These are phyloP conservation scores for Neurospora terricola DNA, from an alignment of 495 filamentous ascomycete species.

Conservation along the genomic window DNA sequence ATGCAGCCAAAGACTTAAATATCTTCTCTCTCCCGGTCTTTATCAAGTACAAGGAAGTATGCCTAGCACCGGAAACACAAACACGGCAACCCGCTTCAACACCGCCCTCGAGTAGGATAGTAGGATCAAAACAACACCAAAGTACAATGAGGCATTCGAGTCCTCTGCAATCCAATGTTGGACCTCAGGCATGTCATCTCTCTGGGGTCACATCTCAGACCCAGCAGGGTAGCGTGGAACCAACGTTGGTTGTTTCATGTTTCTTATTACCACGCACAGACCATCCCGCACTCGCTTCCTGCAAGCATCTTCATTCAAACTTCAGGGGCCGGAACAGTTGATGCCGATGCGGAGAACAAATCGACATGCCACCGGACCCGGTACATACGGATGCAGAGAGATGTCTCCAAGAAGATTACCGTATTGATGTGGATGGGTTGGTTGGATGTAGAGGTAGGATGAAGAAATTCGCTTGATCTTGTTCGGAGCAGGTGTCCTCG, in stretches of 20 bases:
- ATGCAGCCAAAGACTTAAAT: neutral
- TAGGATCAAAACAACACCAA: neutral
- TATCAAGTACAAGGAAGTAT: neutral
- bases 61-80: neutral
- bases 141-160: neutral
- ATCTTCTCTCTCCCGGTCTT: neutral
- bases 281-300: slow-evolving; percentile 2
- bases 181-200: neutral
- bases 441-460: neutral
- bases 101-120: neutral
- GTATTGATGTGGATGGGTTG: neutral
- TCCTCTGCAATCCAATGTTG: neutral
- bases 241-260: slow-evolving; percentile 7
- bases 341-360: neutral
- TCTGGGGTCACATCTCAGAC: neutral
- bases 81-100: neutral
- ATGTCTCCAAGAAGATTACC: neutral
- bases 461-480: neutral
- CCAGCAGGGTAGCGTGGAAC: neutral
- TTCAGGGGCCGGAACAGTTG: neutral
- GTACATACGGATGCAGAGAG: neutral
- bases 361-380: neutral
- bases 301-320: neutral
- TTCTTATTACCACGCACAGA: slow-evolving; percentile 6
- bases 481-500: neutral